Evolutionary conservation across 2,329 filamentous ascomycete genomes (phyloP), one percentile per base, ranked within the genome.

Genomic region (Achaetomium macrosporum): DNA sequence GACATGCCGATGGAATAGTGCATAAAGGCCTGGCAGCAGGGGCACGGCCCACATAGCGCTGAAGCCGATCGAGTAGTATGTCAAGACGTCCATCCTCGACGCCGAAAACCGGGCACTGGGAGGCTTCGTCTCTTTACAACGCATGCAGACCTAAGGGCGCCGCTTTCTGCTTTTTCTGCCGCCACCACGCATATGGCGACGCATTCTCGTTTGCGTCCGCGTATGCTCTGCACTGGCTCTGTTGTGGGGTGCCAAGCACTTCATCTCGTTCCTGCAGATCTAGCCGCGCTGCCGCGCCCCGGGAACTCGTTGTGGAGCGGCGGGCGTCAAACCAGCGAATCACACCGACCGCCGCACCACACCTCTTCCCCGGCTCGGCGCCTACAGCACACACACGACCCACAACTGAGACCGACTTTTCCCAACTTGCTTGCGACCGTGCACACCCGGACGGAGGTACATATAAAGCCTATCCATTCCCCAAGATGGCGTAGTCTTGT

Each of bases 11-110:
- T 2, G 17, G 45, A 47, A 47, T 15, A 47, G 25, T 47, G 15
- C n/a, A n/a, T 40, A 40, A 20, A 47, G 45, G 19, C 35, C 45
- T 47, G n/a, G 35, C 15, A 47, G 35, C 35, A 47, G 36, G 10
- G 36, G 45, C 20, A 31, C 15, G 8, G 45, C 45, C 45, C 10
- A 47, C 8, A 47, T 31, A 19, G 45, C 45, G 45, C 45, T 17
- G n/a, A 47, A 47, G 36, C 46, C 46, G 29, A 49, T 49, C 17
- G 47, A 49, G 30, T 49, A 49, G 39, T 25, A 42, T 49, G 17
- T 49, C 16, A 49, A 49, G 39, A 49, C 47, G 47, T 42, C 12
- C 9, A 40, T 47, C 36, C n/a, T 49, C 39, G 30, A 49, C 39
- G 30, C 30, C 19, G 17, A 42, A 49, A 42, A 20, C 9, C 11